Evolutionary conservation across 2,329 filamentous ascomycete genomes (phyloP).

Genomic region (Aureobasidium melanogenum): DNA sequence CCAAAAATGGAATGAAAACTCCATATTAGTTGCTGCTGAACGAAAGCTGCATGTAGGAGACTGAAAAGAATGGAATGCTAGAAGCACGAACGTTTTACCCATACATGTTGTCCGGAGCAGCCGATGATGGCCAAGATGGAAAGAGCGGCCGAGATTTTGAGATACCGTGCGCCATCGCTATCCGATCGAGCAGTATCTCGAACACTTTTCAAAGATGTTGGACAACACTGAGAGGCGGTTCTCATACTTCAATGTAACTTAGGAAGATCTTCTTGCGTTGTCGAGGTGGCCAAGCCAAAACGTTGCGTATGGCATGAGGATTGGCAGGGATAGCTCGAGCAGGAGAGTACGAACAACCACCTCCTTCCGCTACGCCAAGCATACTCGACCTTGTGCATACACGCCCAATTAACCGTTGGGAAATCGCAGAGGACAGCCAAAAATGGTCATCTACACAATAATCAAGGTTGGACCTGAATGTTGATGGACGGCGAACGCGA

Average conservation of each 20-base stretch:
- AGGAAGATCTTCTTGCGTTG: neutral
- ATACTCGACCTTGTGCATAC: neutral
- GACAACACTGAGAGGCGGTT: neutral
- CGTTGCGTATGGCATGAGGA: neutral
- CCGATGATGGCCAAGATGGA: neutral
- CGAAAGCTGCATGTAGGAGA: neutral
- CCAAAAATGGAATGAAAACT: neutral
- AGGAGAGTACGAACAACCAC: neutral
- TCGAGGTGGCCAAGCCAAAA: neutral
- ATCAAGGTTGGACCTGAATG: neutral
- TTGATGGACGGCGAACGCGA: neutral
- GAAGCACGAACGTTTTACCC: neutral
- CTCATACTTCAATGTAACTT: neutral
- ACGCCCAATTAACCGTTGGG: neutral
- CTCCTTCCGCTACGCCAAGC: neutral
- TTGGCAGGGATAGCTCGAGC: neutral
- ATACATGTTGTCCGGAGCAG: neutral
- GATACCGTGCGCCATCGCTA: neutral
- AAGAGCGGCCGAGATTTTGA: neutral
- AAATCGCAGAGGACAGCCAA: neutral
- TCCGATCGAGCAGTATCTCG: neutral
- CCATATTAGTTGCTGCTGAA: neutral
- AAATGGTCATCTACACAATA: neutral
- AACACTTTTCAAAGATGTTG: neutral
- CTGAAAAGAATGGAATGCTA: neutral